phyloP scores from a whole-genome alignment of 306 rosid genomes.

The Cajanus cajan region DNA sequence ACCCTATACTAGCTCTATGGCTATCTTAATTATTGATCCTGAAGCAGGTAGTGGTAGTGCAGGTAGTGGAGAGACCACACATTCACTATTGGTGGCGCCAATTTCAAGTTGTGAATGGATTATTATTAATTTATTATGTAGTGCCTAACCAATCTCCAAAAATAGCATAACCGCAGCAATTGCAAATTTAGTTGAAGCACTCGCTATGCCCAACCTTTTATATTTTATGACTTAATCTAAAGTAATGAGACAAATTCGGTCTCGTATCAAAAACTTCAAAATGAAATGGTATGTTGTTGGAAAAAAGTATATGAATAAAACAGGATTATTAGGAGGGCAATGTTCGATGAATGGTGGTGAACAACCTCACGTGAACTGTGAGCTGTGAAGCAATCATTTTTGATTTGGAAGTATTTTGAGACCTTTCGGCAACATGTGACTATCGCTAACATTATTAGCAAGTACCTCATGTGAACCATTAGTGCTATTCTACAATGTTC shows the following conservation, averaged over 20 bases:
- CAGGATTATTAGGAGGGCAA: neutral
- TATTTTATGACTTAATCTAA: neutral
- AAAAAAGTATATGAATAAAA: neutral
- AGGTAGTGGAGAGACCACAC: constrained; percentile 23
- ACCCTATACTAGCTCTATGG: too few species aligned
- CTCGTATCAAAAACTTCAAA: neutral
- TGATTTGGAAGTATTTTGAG: neutral
- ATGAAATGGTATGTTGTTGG: neutral
- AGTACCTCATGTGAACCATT: neutral
- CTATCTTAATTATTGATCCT: neutral
- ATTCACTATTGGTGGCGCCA: neutral
- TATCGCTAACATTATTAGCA: neutral
- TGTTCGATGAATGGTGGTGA: too few species aligned
- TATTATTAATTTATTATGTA: neutral
- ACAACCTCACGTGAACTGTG: neutral
- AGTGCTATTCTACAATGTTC: neutral
- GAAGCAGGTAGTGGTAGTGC: neutral
- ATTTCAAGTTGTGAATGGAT: neutral
- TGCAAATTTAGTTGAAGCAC: neutral
- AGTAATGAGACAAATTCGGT: neutral
- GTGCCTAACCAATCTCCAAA: neutral
- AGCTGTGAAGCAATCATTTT: neutral
- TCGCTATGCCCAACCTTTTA: neutral
- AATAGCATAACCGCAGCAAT: neutral
- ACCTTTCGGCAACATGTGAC: constrained; percentile 22